These are phyloP conservation scores for Tricholoma saponaceum DNA, from an alignment of 768 basidiomycete genomes.

Conservation along the genomic window DNA sequence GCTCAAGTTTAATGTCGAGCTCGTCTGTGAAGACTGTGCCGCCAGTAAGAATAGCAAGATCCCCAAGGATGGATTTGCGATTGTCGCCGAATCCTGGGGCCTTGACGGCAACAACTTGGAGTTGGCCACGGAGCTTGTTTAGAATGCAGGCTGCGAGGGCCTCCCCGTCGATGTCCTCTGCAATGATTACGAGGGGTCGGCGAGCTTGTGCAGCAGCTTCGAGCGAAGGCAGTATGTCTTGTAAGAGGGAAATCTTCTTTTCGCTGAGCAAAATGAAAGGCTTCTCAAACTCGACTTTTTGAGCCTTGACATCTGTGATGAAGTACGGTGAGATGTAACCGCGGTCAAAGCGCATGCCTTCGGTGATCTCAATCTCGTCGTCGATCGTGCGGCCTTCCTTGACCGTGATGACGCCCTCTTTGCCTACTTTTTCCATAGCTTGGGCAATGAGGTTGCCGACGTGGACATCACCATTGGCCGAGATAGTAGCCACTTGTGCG, in stretches of 20 bases:
- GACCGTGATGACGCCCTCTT: conserved; percentile 99
- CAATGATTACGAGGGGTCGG: conserved; percentile 93
- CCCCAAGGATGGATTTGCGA: conserved; percentile 96
- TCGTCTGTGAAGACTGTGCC: conserved; percentile 97
- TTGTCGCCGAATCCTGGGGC: conserved; percentile 99
- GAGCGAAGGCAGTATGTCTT: conserved; percentile 92
- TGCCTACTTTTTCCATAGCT: conserved; percentile 99
- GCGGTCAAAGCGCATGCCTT: conserved; percentile 99
- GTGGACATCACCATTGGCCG: conserved; percentile 77
- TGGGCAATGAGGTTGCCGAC: conserved; percentile 94
- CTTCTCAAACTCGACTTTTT: conserved; percentile 97
- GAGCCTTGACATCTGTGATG: conserved; percentile 95
- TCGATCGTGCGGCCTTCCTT: conserved; percentile 98
- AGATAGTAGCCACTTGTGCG: conserved; percentile 98
- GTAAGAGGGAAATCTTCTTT: conserved; percentile 95
- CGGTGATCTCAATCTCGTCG: conserved; percentile 98
- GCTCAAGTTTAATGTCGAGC: conserved; percentile 96
- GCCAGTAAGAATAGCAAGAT: conserved; percentile 94
- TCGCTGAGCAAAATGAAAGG: conserved; percentile 90
- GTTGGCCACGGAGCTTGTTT: conserved; percentile 98
- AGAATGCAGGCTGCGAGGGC: conserved; percentile 96
- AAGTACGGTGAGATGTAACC: conserved; percentile 98
- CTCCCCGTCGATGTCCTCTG: conserved; percentile 97
- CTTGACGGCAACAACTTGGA: conserved; percentile 92
- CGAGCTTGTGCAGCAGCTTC: conserved; percentile 76